Conservation (phyloP, 495 filamentous ascomycete genomes). For the Halenospora varia region DNA sequence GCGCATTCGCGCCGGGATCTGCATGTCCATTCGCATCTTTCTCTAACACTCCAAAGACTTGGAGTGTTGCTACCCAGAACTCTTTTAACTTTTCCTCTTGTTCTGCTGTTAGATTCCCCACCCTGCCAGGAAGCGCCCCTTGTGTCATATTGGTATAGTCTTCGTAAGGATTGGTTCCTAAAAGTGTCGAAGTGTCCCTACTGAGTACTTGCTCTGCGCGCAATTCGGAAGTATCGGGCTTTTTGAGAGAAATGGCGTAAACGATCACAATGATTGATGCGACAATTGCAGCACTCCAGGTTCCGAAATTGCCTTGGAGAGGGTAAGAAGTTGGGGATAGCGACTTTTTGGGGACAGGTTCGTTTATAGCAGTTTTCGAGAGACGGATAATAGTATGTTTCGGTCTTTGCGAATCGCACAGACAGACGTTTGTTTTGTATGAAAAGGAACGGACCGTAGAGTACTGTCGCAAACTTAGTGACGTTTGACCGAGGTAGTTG, state of each 20-base stretch:
- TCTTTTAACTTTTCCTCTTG: constrained; percentile 86
- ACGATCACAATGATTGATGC: constrained; percentile 3
- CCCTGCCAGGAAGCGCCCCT: constrained; percentile 53
- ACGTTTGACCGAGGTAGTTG: not conserved
- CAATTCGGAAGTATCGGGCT: too few species aligned
- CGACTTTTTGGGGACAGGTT: not conserved
- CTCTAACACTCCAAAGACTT: constrained; percentile 67
- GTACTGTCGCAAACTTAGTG: not conserved
- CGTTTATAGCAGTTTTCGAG: not conserved
- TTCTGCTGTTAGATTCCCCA: constrained; percentile 82
- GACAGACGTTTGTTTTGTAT: too few species aligned
- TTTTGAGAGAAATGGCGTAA: constrained; percentile 9
- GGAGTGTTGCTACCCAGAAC: constrained; percentile 75
- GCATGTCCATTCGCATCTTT: constrained; percentile 17
- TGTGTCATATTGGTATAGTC: constrained; percentile 20
- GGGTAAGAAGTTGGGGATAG: not conserved
- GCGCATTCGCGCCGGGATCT: constrained; percentile 2
- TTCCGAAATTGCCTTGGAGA: constrained; percentile 9
- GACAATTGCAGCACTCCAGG: constrained; percentile 7
- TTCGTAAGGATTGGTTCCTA: too few species aligned
- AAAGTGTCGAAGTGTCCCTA: too few species aligned
- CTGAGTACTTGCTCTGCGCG: too few species aligned
- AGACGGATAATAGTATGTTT: not conserved
- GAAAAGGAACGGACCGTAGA: not conserved
- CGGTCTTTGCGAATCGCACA: not conserved